Conservation (phyloP, 1,284 basidiomycete species). For the Inonotus hispidus region DNA sequence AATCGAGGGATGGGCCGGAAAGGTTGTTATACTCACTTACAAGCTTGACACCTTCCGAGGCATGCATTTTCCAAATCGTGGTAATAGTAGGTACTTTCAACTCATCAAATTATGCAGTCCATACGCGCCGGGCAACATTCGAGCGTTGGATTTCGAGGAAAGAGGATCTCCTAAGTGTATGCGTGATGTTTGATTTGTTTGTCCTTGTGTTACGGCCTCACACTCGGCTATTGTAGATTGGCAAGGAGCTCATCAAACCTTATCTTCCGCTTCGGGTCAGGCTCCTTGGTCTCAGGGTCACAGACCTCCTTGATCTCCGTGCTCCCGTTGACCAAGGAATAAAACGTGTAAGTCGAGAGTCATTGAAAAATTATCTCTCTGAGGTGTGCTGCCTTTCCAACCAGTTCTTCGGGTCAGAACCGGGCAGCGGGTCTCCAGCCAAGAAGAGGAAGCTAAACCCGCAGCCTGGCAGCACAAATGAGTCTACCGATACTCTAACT, state of each 20-base stretch:
- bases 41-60: conserved; percentile 79
- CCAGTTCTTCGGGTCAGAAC: conserved; percentile 10
- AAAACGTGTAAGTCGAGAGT: conserved; percentile 45
- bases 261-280: conserved; percentile 76
- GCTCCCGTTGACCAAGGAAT: conserved; percentile 46
- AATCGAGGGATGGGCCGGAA: conserved; percentile 63
- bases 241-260: conserved; percentile 74
- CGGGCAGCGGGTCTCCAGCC: conserved; percentile 2
- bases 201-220: conserved; percentile 1
- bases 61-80: conserved; percentile 24
- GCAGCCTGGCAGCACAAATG: background rate
- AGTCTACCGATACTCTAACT: conserved; percentile 3
- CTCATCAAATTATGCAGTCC: conserved; percentile 40
- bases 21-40: conserved; percentile 75
- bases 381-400: background rate
- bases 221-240: conserved; percentile 44
- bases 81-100: conserved; percentile 9
- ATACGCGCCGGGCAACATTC: conserved; percentile 77
- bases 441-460: conserved; percentile 15
- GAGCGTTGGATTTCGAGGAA: conserved; percentile 71
- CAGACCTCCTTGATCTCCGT: conserved; percentile 77
- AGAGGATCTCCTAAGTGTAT: conserved; percentile 72
- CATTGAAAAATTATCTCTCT: background rate
- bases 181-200: conserved; percentile 23
- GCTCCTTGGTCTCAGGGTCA: conserved; percentile 78